phyloP scores from a whole-genome alignment of 768 basidiomycete genomes.

The Lentinula guzmanii region DNA sequence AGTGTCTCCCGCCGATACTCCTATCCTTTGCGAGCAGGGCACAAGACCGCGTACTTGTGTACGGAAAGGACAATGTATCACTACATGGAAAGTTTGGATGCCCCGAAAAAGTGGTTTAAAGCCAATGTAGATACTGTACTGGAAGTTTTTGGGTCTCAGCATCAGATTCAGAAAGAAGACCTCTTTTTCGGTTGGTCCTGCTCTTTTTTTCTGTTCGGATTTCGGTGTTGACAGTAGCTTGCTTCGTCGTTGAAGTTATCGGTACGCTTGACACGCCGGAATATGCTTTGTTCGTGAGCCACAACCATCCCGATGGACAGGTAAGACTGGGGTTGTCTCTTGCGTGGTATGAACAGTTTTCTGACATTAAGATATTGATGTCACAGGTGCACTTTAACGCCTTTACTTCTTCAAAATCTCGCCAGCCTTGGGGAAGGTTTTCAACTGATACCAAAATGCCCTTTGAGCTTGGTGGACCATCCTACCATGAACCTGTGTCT shows the following conservation, averaged over 20 bases:
- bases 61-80: constrained; percentile 67
- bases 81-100: constrained; percentile 56
- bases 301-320: constrained; percentile 57
- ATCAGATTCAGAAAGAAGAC: constrained; percentile 53
- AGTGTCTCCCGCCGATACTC: constrained; percentile 46
- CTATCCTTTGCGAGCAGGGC: constrained; percentile 56
- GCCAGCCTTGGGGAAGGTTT: constrained; percentile 73
- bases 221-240: not conserved
- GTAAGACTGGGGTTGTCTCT: constrained; percentile 18
- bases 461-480: constrained; percentile 36
- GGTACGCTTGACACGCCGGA: constrained; percentile 67
- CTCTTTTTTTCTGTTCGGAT: not conserved
- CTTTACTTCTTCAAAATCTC: constrained; percentile 40
- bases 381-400: constrained; percentile 65
- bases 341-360: not conserved
- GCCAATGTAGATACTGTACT: constrained; percentile 62
- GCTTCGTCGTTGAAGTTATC: constrained; percentile 37
- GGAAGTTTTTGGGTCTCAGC: constrained; percentile 40
- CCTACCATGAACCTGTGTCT: constrained; percentile 35
- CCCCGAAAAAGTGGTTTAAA: constrained; percentile 70
- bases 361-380: not conserved
- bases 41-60: constrained; percentile 60
- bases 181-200: constrained; percentile 37
- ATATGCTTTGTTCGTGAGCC: constrained; percentile 73
- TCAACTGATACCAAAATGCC: constrained; percentile 46